A percentile compares a stretch with the other conserved stretches of the same genome.
Evolutionary conservation across 768 basidiomycete species (phyloP).

Genomic region (Tricholoma bakamatsutake): DNA sequence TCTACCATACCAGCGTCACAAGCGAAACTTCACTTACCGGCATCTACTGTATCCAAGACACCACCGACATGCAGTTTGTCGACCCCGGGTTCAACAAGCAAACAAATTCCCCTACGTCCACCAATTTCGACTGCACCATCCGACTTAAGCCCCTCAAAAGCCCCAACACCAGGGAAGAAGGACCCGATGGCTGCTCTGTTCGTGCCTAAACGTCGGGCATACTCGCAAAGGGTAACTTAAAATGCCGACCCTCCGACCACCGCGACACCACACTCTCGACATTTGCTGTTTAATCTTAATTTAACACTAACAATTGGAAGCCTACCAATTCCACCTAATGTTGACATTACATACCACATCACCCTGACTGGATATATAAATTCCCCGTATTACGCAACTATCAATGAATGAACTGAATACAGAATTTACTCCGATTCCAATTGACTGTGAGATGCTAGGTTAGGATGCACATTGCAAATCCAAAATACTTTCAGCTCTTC

Average conservation of each 20-base stretch:
- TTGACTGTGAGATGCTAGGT: too few species aligned
- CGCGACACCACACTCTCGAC: background rate
- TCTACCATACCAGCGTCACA: slow-evolving; percentile 9
- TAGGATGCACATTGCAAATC: too few species aligned
- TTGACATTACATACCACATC: background rate
- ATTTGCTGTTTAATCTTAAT: background rate
- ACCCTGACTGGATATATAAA: background rate
- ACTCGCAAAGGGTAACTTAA: slow-evolving; percentile 33
- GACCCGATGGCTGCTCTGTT: slow-evolving; percentile 61
- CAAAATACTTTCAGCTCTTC: too few species aligned
- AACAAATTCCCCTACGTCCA: slow-evolving; percentile 5
- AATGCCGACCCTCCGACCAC: background rate
- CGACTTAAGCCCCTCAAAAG: slow-evolving; percentile 29
- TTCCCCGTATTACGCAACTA: background rate
- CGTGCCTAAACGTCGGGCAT: slow-evolving; percentile 69
- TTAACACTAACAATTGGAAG: background rate
- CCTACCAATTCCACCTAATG: background rate
- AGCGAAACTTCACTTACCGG: slow-evolving; percentile 10
- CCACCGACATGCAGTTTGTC: background rate
- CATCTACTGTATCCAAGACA: slow-evolving; percentile 10
- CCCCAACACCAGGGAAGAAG: slow-evolving; percentile 42
- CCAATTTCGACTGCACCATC: slow-evolving; percentile 11
- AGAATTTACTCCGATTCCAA: too few species aligned
- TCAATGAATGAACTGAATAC: too few species aligned
- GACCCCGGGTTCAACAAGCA: slow-evolving; percentile 4